These are phyloP conservation scores for Cadophora gregata DNA, from an alignment of 2,329 filamentous ascomycete species.

Conservation along the genomic window DNA sequence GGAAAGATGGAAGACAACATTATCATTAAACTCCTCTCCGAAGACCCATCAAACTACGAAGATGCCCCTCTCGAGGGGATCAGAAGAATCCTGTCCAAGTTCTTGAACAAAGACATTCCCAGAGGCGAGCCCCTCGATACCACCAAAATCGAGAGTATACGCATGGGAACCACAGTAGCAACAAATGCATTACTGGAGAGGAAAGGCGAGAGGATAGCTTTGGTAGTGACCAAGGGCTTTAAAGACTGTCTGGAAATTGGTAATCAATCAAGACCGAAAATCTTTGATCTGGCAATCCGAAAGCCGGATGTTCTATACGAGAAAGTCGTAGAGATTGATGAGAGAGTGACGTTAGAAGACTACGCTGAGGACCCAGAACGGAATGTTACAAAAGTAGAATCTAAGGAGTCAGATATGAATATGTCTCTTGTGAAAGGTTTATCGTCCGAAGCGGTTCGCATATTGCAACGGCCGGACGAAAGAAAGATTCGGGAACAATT, in stretches of 20 bases:
- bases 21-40: slow-evolving; percentile 86
- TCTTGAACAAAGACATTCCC: slow-evolving; percentile 76
- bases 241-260: slow-evolving; percentile 87
- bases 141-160: slow-evolving; percentile 83
- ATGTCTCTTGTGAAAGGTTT: slow-evolving; percentile 71
- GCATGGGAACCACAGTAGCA: slow-evolving; percentile 95
- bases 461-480: slow-evolving; percentile 67
- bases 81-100: slow-evolving; percentile 80
- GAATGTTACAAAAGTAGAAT: slow-evolving; percentile 59
- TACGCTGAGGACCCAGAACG: slow-evolving; percentile 86
- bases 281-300: slow-evolving; percentile 87
- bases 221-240: slow-evolving; percentile 88
- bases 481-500: slow-evolving; percentile 63
- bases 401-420: slow-evolving; percentile 52
- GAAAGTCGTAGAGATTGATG: slow-evolving; percentile 85
- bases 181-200: slow-evolving; percentile 90
- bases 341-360: slow-evolving; percentile 89
- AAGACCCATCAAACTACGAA: slow-evolving; percentile 87
- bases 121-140: slow-evolving; percentile 83
- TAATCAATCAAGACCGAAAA: slow-evolving; percentile 86
- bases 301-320: slow-evolving; percentile 90
- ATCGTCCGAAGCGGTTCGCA: slow-evolving; percentile 76
- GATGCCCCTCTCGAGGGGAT: slow-evolving; percentile 94
- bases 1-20: slow-evolving; percentile 76
- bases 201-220: slow-evolving; percentile 86